Percentiles rank a stretch among this genome's conserved stretches.
These are phyloP conservation scores for Bryoerythrophyllum caledonicum DNA, from an alignment of 225 moss, liverwort and hornwort genomes.

Conservation along the genomic window DNA sequence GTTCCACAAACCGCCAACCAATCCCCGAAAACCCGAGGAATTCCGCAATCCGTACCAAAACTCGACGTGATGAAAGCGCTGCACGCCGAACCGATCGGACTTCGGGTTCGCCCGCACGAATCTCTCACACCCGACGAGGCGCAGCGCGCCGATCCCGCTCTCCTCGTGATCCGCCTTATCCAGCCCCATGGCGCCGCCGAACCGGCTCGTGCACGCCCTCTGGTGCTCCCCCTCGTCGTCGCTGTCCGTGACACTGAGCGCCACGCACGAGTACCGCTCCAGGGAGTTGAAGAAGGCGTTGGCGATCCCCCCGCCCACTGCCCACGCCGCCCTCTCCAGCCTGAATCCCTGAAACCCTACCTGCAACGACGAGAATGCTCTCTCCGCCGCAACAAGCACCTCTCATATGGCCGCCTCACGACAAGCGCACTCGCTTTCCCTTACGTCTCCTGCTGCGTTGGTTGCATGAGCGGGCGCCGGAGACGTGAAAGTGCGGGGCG, in stretches of 20 bases:
- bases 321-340: slow-evolving; percentile 67
- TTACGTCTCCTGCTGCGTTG: not conserved
- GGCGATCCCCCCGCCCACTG: slow-evolving; percentile 67
- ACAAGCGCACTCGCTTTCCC: too few species aligned
- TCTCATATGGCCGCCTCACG: too few species aligned
- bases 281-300: slow-evolving; percentile 71
- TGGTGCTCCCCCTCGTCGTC: slow-evolving; percentile 53
- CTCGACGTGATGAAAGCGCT: slow-evolving; percentile 89
- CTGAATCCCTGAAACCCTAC: slow-evolving; percentile 18
- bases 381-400: too few species aligned
- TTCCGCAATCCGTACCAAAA: slow-evolving; percentile 53
- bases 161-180: slow-evolving; percentile 40
- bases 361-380: too few species aligned
- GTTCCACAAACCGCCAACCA: not conserved
- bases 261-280: slow-evolving; percentile 62
- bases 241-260: slow-evolving; percentile 64
- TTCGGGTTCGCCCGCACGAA: slow-evolving; percentile 57
- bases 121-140: slow-evolving; percentile 71
- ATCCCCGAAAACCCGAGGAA: not conserved
- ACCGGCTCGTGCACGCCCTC: slow-evolving; percentile 20
- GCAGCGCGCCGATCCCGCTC: slow-evolving; percentile 49
- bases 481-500: not conserved
- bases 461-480: not conserved
- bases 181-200: slow-evolving; percentile 40
- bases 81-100: slow-evolving; percentile 63